Evolutionary conservation across 345 rosid genomes (phyloP).

Genomic region (Cardamine resedifolia): DNA sequence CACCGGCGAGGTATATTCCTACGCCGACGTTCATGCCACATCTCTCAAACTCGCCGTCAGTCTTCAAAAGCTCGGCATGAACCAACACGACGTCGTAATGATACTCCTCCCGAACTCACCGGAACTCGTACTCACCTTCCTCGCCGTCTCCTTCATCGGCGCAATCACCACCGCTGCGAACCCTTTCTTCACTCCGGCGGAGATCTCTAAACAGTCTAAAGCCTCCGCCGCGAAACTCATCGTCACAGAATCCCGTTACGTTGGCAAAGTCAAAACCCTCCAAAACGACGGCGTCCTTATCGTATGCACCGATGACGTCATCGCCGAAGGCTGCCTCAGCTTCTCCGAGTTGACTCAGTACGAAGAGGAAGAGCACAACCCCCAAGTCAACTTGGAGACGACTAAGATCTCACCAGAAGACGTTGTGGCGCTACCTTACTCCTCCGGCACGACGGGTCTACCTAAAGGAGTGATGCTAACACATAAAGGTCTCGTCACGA

Average conservation of each 20-base stretch:
- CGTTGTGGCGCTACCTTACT: slow-evolving; percentile 75
- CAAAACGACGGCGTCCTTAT: slow-evolving; percentile 29
- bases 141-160: slow-evolving; percentile 65
- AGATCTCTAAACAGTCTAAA: slow-evolving; percentile 58
- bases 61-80: slow-evolving; percentile 52
- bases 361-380: slow-evolving; percentile 35
- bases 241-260: slow-evolving; percentile 50
- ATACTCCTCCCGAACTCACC: slow-evolving; percentile 62
- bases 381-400: slow-evolving; percentile 38
- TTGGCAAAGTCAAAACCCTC: slow-evolving; percentile 47
- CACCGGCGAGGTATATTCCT: slow-evolving; percentile 53
- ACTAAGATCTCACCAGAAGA: slow-evolving; percentile 46
- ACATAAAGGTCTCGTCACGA: slow-evolving; percentile 67
- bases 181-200: slow-evolving; percentile 67
- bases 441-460: slow-evolving; percentile 85
- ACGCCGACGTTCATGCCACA: slow-evolving; percentile 59
- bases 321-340: slow-evolving; percentile 49
- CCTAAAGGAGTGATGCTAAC: slow-evolving; percentile 94
- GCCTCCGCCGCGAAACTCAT: slow-evolving; percentile 57
- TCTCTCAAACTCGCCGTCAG: slow-evolving; percentile 60
- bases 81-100: slow-evolving; percentile 69
- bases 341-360: slow-evolving; percentile 56
- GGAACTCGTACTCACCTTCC: slow-evolving; percentile 61
- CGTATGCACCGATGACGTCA: background rate
- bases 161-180: slow-evolving; percentile 69